phyloP scores from a whole-genome alignment of 2,329 filamentous ascomycete genomes.

The Cladobotryum mycophilum region DNA sequence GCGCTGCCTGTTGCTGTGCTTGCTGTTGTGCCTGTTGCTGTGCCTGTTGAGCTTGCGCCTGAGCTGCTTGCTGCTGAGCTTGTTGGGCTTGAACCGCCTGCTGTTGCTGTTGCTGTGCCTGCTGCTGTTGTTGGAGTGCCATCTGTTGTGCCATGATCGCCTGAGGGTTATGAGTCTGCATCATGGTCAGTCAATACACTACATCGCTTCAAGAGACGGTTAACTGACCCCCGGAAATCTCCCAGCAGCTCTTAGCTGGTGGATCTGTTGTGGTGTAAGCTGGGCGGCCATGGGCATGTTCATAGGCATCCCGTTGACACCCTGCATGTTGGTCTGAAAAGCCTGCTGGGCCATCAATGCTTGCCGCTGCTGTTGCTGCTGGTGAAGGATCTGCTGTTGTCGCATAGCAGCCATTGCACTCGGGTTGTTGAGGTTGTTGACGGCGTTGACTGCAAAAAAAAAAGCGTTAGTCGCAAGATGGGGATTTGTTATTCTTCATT shows the following conservation, averaged over 20 bases:
- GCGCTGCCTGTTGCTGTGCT: constrained; percentile 23
- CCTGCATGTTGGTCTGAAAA: constrained; percentile 47
- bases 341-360: constrained; percentile 47
- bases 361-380: constrained; percentile 43
- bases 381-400: constrained; percentile 52
- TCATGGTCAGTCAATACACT: background rate
- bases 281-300: constrained; percentile 41
- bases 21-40: constrained; percentile 33
- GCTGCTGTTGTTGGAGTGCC: constrained; percentile 39
- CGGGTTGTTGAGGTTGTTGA: constrained; percentile 33
- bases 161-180: constrained; percentile 26
- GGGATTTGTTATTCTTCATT: background rate
- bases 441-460: constrained; percentile 26
- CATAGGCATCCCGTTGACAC: constrained; percentile 43
- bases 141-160: constrained; percentile 42
- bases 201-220: constrained; percentile 17
- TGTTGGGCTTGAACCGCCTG: constrained; percentile 33
- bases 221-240: constrained; percentile 34
- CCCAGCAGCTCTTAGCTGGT: constrained; percentile 41
- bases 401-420: constrained; percentile 37
- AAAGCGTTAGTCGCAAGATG: constrained; percentile 2
- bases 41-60: constrained; percentile 33
- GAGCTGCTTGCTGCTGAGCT: constrained; percentile 31
- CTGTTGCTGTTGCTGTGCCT: constrained; percentile 24
- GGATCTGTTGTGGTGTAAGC: constrained; percentile 46